Conservation (phyloP, 2,329 filamentous ascomycete genomes). For the Delphinella strobiligena region DNA sequence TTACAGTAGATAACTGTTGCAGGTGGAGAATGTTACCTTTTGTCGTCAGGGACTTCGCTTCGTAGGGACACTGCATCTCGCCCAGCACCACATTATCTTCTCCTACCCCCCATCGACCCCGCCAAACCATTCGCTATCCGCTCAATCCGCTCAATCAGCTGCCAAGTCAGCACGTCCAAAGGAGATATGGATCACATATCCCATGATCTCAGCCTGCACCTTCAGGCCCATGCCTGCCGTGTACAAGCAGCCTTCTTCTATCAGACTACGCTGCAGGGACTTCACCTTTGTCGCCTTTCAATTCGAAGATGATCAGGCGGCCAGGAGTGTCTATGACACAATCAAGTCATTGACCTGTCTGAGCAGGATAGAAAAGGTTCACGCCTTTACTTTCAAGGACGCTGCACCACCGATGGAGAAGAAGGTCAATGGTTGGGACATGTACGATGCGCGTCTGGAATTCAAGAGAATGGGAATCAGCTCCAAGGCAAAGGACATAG, state of each 20-base stretch:
- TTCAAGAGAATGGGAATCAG: conserved; percentile 81
- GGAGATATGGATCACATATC: conserved; percentile 90
- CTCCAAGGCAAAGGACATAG: conserved; percentile 61
- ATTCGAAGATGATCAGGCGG: conserved; percentile 61
- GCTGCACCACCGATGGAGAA: conserved; percentile 53
- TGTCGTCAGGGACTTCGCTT: conserved; percentile 44
- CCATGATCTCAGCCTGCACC: conserved; percentile 73
- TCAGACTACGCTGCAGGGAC: conserved; percentile 81
- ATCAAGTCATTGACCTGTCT: conserved; percentile 72
- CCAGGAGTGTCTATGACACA: conserved; percentile 76
- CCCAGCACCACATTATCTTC: conserved; percentile 54
- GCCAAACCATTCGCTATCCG: too few species aligned
- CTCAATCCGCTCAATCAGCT: too few species aligned
- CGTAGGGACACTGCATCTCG: conserved; percentile 49
- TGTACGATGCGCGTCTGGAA: conserved; percentile 79
- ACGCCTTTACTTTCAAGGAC: conserved; percentile 67
- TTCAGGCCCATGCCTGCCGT: conserved; percentile 60
- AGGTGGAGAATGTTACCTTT: conserved; percentile 50
- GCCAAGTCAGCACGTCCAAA: conserved; percentile 44
- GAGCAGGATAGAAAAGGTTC: conserved; percentile 73
- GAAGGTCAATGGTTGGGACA: conserved; percentile 65
- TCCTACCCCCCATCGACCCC: conserved; percentile 37
- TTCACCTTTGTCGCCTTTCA: conserved; percentile 91
- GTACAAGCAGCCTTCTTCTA: conserved; percentile 62
- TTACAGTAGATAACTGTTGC: conserved; percentile 14